Base-by-base conservation (phyloP, 225 moss, liverwort and hornwort species). In the Marchantia paleacea region DNA sequence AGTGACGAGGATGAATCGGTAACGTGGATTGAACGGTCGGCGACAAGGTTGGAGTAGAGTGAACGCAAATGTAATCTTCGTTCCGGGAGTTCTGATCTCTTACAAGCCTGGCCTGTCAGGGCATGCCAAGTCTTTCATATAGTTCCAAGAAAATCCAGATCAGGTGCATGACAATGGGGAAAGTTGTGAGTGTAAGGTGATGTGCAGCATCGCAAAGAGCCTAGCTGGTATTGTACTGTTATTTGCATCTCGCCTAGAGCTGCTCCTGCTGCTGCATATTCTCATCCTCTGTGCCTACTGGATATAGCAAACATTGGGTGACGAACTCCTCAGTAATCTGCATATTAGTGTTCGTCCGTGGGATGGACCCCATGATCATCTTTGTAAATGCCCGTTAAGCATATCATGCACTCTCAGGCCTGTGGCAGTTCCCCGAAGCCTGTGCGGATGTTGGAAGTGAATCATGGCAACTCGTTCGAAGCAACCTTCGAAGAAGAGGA, bases 31-130 rank as follows among this genome's bases (percentile, higher is more conserved):
- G 25, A 74, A 52, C 24, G 26, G 2, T 16, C 20, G 54, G 74
- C 53, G 74, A 7, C 74, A 74, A 74, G 74, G 53, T 24, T 55
- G 74, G 74, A 74, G 74, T 24, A 55, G 73, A 39, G 39, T 39
- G 3, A 74, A 53, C 25, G 20, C 13, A 69, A 6, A 29, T 68
- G 29, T 68, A 20, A 5, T 12, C 13, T 12, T 57, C 19, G 19
- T 19, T 57, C 19, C 57, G 57, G 57, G 6, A 57, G 57, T 57
- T 12, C 69, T 70, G 19, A 70, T 15, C 15, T 69, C 26, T 69
- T 69, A 26, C 69, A 69, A 39, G 8, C 14, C 31, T 39, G 69
- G 47, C 48, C 69, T 39, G 69, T 7, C 47, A 70, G 48, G 39
- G 47, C 48, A 48, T 48, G 16, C 15, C 69, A 70, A 13, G 10